Conservation (phyloP, 2,329 filamentous ascomycete genomes). For the Sordariomycetes sp. region DNA sequence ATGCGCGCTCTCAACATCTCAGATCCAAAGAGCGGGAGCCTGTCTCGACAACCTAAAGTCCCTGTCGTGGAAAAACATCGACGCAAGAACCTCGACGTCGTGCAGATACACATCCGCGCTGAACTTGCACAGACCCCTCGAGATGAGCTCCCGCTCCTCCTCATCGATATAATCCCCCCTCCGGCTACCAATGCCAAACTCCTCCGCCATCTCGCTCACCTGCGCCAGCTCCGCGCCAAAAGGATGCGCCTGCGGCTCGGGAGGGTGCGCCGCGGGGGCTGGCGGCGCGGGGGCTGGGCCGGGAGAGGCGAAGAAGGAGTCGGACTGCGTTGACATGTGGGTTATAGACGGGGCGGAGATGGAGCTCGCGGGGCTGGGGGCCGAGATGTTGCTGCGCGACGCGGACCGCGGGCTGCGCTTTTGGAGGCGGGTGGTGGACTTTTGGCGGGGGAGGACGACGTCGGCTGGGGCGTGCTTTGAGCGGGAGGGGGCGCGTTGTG, state of each 20-base stretch:
- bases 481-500: conserved; percentile 69
- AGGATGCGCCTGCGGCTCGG: conserved; percentile 39
- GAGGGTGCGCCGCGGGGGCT: conserved; percentile 9
- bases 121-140: conserved; percentile 60
- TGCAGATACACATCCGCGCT: conserved; percentile 70
- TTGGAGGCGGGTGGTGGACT: conserved; percentile 48
- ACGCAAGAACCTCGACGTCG: conserved; percentile 61
- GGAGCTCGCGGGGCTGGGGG: conserved; percentile 42
- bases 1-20: background rate
- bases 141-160: conserved; percentile 57
- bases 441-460: conserved; percentile 55
- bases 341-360: conserved; percentile 36
- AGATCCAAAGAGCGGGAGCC: conserved; percentile 36
- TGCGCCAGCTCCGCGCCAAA: conserved; percentile 86
- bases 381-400: conserved; percentile 44
- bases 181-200: conserved; percentile 55
- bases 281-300: conserved; percentile 10
- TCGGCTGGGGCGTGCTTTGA: conserved; percentile 75
- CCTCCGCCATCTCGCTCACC: conserved; percentile 85
- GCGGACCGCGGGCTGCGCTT: conserved; percentile 36
- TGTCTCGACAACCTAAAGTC: conserved; percentile 10
- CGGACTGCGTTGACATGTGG: conserved; percentile 17
- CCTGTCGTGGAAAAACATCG: conserved; percentile 39
- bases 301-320: conserved; percentile 6
- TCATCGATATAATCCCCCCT: conserved; percentile 53